These are phyloP conservation scores for Phytophthora meadii DNA, from an alignment of 352 stramenopile genomes.

Conservation along the genomic window DNA sequence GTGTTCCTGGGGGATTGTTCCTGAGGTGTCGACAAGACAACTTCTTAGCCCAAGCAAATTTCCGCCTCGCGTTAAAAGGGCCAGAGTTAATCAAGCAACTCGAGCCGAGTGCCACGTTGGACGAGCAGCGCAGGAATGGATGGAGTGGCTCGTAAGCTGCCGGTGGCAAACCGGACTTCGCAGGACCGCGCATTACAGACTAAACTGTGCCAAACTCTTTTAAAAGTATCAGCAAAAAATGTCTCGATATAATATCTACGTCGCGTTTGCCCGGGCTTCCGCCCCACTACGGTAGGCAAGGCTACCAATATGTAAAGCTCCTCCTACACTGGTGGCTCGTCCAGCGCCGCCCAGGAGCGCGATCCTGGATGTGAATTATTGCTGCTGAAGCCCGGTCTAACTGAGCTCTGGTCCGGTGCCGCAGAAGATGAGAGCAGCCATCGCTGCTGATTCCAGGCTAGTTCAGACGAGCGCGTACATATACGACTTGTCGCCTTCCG, in stretches of 20 bases:
- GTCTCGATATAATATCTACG: no score
- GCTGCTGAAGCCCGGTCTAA: constrained; percentile 18
- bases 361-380: constrained; percentile 51
- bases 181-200: no score
- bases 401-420: constrained; percentile 41
- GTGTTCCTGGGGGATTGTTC: constrained; percentile 43
- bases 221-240: no score
- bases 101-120: constrained; percentile 31
- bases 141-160: constrained; percentile 13
- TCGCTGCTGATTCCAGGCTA: constrained; percentile 40
- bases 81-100: constrained; percentile 31
- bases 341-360: constrained; percentile 32
- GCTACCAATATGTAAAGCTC: background rate
- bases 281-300: no score
- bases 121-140: constrained; percentile 23
- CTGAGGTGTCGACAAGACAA: constrained; percentile 36
- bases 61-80: constrained; percentile 43
- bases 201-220: background rate
- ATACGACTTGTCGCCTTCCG: constrained; percentile 21
- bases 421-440: constrained; percentile 48
- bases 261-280: no score
- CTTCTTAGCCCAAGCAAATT: constrained; percentile 44
- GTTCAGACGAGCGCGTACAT: constrained; percentile 28
- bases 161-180: background rate
- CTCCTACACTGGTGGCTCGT: constrained; percentile 31